Base-by-base conservation (phyloP, 805 yeast genomes). In the Lipomyces yamanashiensis region DNA sequence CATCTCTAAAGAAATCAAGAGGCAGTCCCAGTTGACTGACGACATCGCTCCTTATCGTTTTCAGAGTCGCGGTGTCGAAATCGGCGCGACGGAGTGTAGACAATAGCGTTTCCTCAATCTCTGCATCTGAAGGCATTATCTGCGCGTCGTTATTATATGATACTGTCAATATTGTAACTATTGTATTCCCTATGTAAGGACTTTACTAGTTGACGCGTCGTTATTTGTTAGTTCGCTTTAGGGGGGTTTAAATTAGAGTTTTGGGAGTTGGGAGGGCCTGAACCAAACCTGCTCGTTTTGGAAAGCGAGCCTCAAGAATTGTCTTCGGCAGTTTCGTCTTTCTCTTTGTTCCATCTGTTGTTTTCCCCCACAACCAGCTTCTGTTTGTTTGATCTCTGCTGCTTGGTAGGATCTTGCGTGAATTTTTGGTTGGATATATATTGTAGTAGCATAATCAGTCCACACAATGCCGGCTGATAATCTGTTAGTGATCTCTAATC, bases 401-500 rank as follows among this genome's bases (percentile, higher is more conserved):
- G 28, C 5, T 28, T 28, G 5, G 28, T 28, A 28, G 28, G 28
- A 28, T 28, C 28, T 28, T 28, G 28, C 28, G 28, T 5, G 5
- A 3, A 2, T 28, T 28, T 28, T 28, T 28, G 28, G 5, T 28
- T 28, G 28, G 5, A 28, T 28, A 28, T 28, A 28, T 28, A 28
- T 28, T 3, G 28, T 28, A 28, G 2, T 28, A 28, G 13, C 37
- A 34, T 28, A 10, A 1, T 48, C 34, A 40, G 51, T 21, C n/a
- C 15, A 12, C 40, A 37, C 41, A 17, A 45, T 33, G 51, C 62
- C 63, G 50, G 55, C 68, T 10, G 68, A 61, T 33, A 66, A 90
- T 74, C 93, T 95, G 34, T 77, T 95, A 43, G 98, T 96, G 5
- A 96, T 95, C 1, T 92, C 98, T 9, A 95, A 95, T 77, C 82